Conservation (phyloP, 345 rosid genomes). For the Firmiana major region DNA sequence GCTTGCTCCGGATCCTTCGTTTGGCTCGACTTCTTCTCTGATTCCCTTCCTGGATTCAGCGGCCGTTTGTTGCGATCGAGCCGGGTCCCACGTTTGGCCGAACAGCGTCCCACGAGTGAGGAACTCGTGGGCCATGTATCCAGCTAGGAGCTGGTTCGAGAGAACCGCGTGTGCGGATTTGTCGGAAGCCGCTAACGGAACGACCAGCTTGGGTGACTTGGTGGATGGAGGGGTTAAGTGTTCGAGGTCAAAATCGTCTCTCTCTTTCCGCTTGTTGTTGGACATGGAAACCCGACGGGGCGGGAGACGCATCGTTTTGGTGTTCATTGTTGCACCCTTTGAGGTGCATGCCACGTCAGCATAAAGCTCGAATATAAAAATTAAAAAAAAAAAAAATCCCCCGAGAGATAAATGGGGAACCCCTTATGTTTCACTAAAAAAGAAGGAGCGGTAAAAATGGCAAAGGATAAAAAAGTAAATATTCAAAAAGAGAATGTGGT, state of each 20-base stretch:
- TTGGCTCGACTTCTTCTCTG: neutral
- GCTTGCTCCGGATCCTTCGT: neutral
- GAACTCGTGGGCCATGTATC: conserved; percentile 80
- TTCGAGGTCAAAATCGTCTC: conserved; percentile 39
- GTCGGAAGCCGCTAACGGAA: conserved; percentile 19
- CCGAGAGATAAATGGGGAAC: neutral
- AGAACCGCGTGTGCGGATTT: conserved; percentile 21
- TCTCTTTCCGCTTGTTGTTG: conserved; percentile 56
- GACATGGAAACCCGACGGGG: conserved; percentile 70
- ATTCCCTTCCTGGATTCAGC: conserved; percentile 24
- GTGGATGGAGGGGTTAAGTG: conserved; percentile 17
- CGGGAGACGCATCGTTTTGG: conserved; percentile 89
- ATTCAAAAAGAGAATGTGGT: neutral
- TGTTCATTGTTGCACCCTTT: conserved; percentile 35
- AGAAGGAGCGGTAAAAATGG: conserved; percentile 3
- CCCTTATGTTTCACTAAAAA: neutral
- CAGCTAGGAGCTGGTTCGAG: conserved; percentile 67
- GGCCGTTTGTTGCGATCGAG: conserved; percentile 23
- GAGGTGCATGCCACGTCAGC: conserved; percentile 73
- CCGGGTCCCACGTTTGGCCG: conserved; percentile 54
- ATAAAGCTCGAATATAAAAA: neutral
- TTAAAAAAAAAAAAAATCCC: neutral
- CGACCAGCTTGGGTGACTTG: conserved; percentile 23
- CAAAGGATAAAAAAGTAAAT: neutral
- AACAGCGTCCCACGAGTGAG: conserved; percentile 69